Percentiles rank a stretch among this genome's conserved stretches.
Conservation (phyloP, 176 grass and related monocot species). For the Aegilops speltoides region DNA sequence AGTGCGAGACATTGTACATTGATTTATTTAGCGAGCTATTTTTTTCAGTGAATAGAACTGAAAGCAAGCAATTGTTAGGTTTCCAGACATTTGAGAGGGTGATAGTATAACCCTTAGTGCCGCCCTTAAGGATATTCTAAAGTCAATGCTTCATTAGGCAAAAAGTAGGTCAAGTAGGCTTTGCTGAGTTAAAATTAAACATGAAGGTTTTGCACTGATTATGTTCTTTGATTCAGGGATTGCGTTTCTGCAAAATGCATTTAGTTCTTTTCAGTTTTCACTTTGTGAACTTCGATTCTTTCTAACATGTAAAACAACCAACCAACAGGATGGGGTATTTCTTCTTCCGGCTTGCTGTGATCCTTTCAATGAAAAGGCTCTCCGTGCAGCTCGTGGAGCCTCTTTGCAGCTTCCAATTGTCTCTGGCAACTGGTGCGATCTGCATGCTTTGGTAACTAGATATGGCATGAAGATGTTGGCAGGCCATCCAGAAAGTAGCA, state of each 20-base stretch:
- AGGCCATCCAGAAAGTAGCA: conserved; percentile 63
- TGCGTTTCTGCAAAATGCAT: not conserved
- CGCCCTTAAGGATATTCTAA: not conserved
- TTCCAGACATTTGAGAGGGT: not conserved
- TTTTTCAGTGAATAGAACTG: not conserved
- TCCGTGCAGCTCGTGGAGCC: conserved; percentile 83
- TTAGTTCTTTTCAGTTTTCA: not conserved
- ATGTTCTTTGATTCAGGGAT: not conserved
- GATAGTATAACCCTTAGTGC: not conserved
- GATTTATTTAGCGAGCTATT: too few species aligned
- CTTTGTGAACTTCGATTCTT: not conserved
- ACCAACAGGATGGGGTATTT: conserved; percentile 76
- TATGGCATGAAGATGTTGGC: conserved; percentile 70
- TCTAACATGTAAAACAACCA: conserved; percentile 18
- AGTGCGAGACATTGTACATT: too few species aligned
- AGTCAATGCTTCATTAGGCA: not conserved
- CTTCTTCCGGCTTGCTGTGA: conserved; percentile 90
- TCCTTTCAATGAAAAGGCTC: conserved; percentile 94
- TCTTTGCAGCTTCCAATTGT: conserved; percentile 84
- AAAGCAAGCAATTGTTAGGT: not conserved
- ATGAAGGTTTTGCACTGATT: not conserved
- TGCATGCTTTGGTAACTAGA: conserved; percentile 35
- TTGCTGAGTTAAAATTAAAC: not conserved
- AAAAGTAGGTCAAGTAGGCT: not conserved
- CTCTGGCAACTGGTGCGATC: conserved; percentile 61